A percentile compares a stretch with the other conserved stretches of the same genome.
Evolutionary conservation across 2,329 filamentous ascomycete genomes (phyloP).

Genomic region (Fusarium poae): DNA sequence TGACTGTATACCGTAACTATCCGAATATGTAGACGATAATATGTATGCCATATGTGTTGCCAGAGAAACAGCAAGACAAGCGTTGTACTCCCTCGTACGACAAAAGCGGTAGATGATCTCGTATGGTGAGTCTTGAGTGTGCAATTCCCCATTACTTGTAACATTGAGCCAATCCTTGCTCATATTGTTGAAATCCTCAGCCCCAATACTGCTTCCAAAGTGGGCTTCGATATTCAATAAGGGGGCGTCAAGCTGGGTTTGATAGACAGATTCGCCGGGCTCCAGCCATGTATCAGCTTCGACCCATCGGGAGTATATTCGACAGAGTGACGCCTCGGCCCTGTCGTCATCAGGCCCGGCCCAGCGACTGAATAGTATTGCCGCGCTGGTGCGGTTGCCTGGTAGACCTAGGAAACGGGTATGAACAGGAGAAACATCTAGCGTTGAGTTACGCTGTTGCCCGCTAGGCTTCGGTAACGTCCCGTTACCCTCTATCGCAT

Average conservation of each 20-base stretch:
- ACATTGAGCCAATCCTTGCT: neutral
- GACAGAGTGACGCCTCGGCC: no score
- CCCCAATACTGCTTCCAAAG: neutral
- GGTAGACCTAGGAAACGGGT: neutral
- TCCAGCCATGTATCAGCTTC: neutral
- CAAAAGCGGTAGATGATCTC: neutral
- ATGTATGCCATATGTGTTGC: neutral
- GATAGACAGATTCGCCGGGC: neutral
- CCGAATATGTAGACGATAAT: neutral
- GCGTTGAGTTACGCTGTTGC: neutral
- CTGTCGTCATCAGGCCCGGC: accelerated
- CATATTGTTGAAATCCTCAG: neutral
- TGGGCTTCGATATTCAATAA: neutral
- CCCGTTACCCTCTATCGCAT: neutral
- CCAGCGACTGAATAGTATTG: neutral
- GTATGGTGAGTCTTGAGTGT: neutral
- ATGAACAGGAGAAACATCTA: neutral
- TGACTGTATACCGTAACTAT: no score
- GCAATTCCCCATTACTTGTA: neutral
- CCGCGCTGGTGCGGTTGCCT: neutral
- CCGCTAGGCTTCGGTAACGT: no score
- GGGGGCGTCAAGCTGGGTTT: neutral
- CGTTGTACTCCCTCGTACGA: accelerated
- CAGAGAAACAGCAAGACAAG: neutral
- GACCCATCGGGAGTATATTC: neutral